Percentiles rank a stretch among this genome's conserved stretches.
Evolutionary conservation across 1,284 basidiomycete genomes (phyloP).

Genomic region (Leccinum glutinopallens): DNA sequence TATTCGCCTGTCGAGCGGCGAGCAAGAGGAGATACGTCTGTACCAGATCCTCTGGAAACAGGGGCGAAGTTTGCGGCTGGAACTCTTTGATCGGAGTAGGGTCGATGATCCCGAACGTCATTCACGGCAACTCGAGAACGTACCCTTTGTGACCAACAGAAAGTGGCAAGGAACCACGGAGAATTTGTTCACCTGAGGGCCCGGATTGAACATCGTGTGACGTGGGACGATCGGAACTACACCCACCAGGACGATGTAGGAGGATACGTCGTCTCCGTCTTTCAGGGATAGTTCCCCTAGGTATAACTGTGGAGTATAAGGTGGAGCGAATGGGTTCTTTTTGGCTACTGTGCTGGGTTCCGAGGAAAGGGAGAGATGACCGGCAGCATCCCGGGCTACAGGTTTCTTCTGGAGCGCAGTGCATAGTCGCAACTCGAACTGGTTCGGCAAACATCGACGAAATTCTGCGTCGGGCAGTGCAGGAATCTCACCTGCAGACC

Average conservation of each 20-base stretch:
- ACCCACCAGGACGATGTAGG: conserved; percentile 78
- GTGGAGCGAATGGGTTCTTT: conserved; percentile 77
- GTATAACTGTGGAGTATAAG: conserved; percentile 73
- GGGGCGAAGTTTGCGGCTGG: conserved; percentile 74
- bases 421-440: conserved; percentile 85
- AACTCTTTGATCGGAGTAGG: conserved; percentile 50
- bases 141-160: conserved; percentile 79
- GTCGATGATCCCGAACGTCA: conserved; percentile 3
- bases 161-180: conserved; percentile 84
- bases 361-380: conserved; percentile 29
- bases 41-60: conserved; percentile 76
- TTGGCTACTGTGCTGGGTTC: conserved; percentile 36
- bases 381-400: conserved; percentile 47
- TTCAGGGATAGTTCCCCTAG: conserved; percentile 63
- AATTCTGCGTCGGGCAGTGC: background rate
- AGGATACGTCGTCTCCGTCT: conserved; percentile 59
- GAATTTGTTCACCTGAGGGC: conserved; percentile 76
- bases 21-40: conserved; percentile 70
- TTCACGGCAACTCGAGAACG: conserved; percentile 12
- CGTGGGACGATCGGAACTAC: background rate
- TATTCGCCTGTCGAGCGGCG: conserved; percentile 63
- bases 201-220: conserved; percentile 5
- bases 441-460: conserved; percentile 7
- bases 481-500: conserved; percentile 58
- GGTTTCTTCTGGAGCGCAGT: conserved; percentile 81